Percentiles rank a stretch among this genome's conserved stretches.
Conservation (phyloP, 345 rosid genomes). For the Turnera subulata region DNA sequence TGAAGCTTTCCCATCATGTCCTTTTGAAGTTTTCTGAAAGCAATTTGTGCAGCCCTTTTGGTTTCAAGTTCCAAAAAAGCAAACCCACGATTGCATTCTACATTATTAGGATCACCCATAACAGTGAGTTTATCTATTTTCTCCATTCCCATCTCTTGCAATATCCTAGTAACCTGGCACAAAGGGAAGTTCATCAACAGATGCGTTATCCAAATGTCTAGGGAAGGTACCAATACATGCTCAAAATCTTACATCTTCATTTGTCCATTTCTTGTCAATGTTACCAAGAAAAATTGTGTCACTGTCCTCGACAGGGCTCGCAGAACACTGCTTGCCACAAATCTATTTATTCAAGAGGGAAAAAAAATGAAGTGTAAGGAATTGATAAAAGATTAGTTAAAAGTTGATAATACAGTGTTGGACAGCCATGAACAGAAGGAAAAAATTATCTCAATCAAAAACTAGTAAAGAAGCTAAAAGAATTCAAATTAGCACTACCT, state of each 20-base stretch:
- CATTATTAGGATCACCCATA: conserved; percentile 26
- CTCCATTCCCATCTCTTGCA: conserved; percentile 25
- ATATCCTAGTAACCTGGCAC: conserved; percentile 23
- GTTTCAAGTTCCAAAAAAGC: conserved; percentile 33
- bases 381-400: not conserved
- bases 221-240: conserved; percentile 1
- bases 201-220: not conserved
- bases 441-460: no score
- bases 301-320: conserved; percentile 28
- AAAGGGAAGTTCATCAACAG: conserved; percentile 1
- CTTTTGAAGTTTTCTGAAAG: conserved; percentile 28
- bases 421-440: no score
- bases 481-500: no score
- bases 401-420: not conserved
- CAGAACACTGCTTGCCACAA: conserved; percentile 29
- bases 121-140: conserved; percentile 29
- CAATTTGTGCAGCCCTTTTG: conserved; percentile 29
- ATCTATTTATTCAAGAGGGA: conserved; percentile 12
- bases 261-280: conserved; percentile 30
- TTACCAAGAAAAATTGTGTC: conserved; percentile 35
- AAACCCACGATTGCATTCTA: conserved; percentile 28
- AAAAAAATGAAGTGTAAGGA: not conserved
- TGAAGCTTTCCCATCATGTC: conserved; percentile 15
- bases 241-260: conserved; percentile 26
- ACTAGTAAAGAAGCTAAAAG: no score